Percentiles rank a stretch among this genome's conserved stretches.
Evolutionary conservation across 805 yeast genomes (phyloP).

Genomic region (Groenewaldozyma salmanticensis): DNA sequence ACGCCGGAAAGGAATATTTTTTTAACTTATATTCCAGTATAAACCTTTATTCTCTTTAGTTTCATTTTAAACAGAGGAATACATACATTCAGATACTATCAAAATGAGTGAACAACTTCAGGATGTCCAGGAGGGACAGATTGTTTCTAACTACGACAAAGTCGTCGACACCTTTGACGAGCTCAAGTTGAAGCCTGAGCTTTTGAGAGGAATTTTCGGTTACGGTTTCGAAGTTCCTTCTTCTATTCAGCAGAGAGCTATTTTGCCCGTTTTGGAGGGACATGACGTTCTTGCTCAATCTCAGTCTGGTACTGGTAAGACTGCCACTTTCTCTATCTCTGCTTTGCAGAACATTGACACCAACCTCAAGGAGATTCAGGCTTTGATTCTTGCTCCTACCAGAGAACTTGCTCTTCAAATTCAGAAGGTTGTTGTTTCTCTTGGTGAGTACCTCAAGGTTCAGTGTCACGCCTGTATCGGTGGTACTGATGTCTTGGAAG

Average conservation of each 20-base stretch:
- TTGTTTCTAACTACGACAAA: constrained; percentile 94
- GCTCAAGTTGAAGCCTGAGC: constrained; percentile 58
- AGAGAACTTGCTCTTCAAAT: constrained; percentile 94
- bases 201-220: constrained; percentile 42
- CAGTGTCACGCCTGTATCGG: constrained; percentile 90
- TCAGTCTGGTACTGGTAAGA: constrained; percentile 98
- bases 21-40: too few relatives aligned
- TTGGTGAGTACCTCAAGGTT: constrained; percentile 83
- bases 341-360: constrained; percentile 80
- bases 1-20: too few relatives aligned
- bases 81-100: too few relatives aligned
- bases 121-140: constrained; percentile 72
- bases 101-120: constrained; percentile 33
- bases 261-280: constrained; percentile 86
- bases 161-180: constrained; percentile 68
- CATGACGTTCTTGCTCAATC: constrained; percentile 98
- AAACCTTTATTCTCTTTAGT: too few relatives aligned
- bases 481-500: constrained; percentile 78
- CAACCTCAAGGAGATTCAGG: constrained; percentile 68
- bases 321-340: constrained; percentile 95
- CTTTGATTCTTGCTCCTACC: constrained; percentile 87
- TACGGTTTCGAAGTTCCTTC: constrained; percentile 96
- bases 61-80: too few relatives aligned
- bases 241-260: constrained; percentile 96
- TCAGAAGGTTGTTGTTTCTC: constrained; percentile 72